These are phyloP conservation scores for Saitoella complicata DNA, from an alignment of 805 yeast genomes.

Conservation along the genomic window DNA sequence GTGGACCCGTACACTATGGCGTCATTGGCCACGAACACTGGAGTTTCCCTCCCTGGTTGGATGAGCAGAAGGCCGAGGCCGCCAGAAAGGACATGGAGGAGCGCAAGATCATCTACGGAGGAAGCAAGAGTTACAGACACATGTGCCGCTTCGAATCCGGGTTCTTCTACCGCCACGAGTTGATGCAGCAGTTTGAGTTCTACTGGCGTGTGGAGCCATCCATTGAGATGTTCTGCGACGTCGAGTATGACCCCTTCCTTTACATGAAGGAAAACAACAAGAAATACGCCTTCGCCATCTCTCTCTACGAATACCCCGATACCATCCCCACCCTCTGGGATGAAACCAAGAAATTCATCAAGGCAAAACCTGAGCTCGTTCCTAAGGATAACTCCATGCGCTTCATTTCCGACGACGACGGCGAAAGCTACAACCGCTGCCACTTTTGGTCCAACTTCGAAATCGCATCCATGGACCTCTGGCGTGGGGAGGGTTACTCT, in stretches of 20 bases:
- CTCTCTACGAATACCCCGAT: constrained; percentile 64
- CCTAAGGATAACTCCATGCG: constrained; percentile 49
- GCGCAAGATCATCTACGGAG: constrained; percentile 39
- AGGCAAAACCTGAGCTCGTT: constrained; percentile 40
- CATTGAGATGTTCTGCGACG: constrained; percentile 55
- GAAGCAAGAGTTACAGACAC: constrained; percentile 45
- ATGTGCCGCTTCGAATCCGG: constrained; percentile 76
- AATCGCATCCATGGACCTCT: constrained; percentile 57
- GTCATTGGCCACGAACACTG: constrained; percentile 43
- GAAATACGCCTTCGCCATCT: constrained; percentile 74
- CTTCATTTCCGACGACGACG: constrained; percentile 38
- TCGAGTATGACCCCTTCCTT: constrained; percentile 74
- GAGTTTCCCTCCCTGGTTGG: constrained; percentile 38
- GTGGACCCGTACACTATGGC: constrained; percentile 52
- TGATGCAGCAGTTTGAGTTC: constrained; percentile 43
- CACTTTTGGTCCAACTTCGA: constrained; percentile 85
- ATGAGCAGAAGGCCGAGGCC: constrained; percentile 31
- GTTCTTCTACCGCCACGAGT: constrained; percentile 46
- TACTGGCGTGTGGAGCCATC: constrained; percentile 79
- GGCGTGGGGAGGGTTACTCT: constrained; percentile 52
- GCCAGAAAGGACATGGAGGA: constrained; percentile 31
- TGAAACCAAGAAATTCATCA: constrained; percentile 46
- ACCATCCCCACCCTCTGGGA: constrained; percentile 82
- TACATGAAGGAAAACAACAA: constrained; percentile 61
- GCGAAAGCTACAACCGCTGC: constrained; percentile 52